Evolutionary conservation across 805 yeast species (phyloP).

Genomic region (Dipodascopsis tothii): DNA sequence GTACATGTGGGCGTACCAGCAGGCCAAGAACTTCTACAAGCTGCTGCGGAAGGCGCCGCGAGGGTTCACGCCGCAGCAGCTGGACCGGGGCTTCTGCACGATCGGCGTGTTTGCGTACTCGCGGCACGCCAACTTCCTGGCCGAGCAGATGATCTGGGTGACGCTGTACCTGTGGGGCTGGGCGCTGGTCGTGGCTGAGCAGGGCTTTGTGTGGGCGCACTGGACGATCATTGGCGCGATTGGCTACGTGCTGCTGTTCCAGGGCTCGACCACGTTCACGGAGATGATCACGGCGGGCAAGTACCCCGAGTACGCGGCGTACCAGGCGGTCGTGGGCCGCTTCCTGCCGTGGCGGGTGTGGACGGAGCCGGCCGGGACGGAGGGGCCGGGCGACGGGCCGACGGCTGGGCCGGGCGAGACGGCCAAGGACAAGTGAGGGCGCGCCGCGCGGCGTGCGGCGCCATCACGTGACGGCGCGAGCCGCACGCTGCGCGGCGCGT

Average conservation of each 20-base stretch:
- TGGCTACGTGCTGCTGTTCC: constrained; percentile 14
- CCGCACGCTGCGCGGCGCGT: too few relatives aligned
- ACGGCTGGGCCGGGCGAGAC: too few relatives aligned
- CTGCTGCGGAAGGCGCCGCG: constrained; percentile 2
- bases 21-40: constrained; percentile 10
- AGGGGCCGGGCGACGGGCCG: not conserved
- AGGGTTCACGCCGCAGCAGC: constrained; percentile 12
- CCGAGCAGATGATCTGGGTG: constrained; percentile 17
- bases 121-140: constrained; percentile 17
- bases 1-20: constrained; percentile 18
- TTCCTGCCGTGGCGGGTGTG: constrained; percentile 16
- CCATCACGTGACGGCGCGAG: too few relatives aligned
- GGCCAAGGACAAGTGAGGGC: too few relatives aligned
- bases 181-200: not conserved
- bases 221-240: constrained; percentile 18
- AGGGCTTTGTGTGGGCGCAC: constrained; percentile 1
- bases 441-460: too few relatives aligned
- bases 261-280: constrained; percentile 17
- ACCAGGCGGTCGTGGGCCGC: constrained; percentile 13
- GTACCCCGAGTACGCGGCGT: constrained; percentile 14
- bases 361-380: constrained; percentile 9
- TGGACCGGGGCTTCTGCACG: constrained; percentile 20
- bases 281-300: constrained; percentile 12
- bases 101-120: constrained; percentile 17
- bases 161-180: constrained; percentile 13